Evolutionary conservation across 441 rosid genomes (phyloP), one percentile per base, ranked within the genome.

Genomic region (Caryocar brasiliense): DNA sequence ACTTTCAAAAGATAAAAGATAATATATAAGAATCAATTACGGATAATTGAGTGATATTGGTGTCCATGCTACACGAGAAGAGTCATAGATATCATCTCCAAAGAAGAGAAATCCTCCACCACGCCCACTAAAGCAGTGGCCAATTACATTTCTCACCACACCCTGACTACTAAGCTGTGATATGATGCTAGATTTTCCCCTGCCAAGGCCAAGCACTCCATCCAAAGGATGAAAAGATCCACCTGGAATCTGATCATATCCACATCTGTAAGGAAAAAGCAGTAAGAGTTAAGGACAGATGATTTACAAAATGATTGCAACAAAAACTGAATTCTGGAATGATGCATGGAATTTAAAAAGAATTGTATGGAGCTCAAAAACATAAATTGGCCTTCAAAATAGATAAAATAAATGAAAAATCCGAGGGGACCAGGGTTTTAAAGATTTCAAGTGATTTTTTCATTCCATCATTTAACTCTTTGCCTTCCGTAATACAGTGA

Each of bases 91-190:
- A 47, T 71, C 85, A 25, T 82, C 77, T 0, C 99, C 99, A 35
- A 92, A 88, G 80, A 88, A 88, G 68, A 92, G 86, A 59, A 65
- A 77, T 32, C 97, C 99, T 48, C 95, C 99, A 5, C 94, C 90
- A 10, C 65, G 65, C 29, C 83, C 72, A 22, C 97, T 92, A 28
- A 92, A 57, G 67, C 95, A 92, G 63, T 92, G 97, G 23, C 95
- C 99, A 10, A 92, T 54, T 5, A 83, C 80, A 47, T 92, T 92
- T 35, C 70, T 59, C 41, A 80, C 82, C 40, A 79, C 54, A 40
- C 89, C 85, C 57, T 79, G 83, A 38, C 69, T 59, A 42, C 74
- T 71, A 51, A 92, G 97, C 76, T 88, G 99, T 11, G 94, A 80
- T 3, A 80, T 30, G 36, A 88, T 64, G 80, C 95, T 78, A 26